Conservation (phyloP, 2,329 filamentous ascomycete genomes). For the Fusarium sp. region DNA sequence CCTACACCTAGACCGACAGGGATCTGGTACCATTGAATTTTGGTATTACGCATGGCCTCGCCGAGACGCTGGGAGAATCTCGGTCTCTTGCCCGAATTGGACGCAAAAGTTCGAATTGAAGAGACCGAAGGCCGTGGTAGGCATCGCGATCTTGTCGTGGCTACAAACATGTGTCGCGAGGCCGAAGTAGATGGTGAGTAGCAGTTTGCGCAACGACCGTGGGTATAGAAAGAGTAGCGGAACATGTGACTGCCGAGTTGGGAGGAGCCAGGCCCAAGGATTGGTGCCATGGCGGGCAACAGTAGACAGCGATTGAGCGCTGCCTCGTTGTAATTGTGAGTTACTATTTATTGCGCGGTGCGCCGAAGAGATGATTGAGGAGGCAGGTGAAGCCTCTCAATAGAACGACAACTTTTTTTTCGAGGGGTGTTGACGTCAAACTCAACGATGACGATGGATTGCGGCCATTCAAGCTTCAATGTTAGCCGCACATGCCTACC, state of each 20-base stretch:
- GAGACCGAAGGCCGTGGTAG: conserved; percentile 37
- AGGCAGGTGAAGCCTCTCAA: conserved; percentile 17
- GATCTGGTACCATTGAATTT: conserved; percentile 88
- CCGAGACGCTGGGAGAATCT: conserved; percentile 63
- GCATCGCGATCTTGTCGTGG: conserved; percentile 40
- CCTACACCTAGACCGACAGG: conserved; percentile 86
- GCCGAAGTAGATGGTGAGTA: conserved; percentile 32
- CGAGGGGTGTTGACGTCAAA: conserved; percentile 42
- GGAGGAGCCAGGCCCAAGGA: conserved; percentile 49
- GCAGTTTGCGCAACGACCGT: conserved; percentile 45
- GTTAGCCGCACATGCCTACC: conserved; percentile 29
- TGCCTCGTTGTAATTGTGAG: conserved; percentile 14
- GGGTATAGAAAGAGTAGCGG: conserved; percentile 42
- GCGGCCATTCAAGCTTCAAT: conserved; percentile 31
- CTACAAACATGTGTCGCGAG: conserved; percentile 37
- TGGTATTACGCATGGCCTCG: conserved; percentile 60
- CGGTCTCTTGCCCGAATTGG: conserved; percentile 55
- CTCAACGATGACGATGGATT: conserved; percentile 38
- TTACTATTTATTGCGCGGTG: conserved; percentile 13
- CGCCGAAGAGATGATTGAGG: neutral
- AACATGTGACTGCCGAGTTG: conserved; percentile 48
- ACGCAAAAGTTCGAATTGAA: conserved; percentile 47
- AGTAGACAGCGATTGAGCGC: conserved; percentile 28
- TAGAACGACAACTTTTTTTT: conserved; percentile 21
- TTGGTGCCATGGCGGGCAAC: conserved; percentile 45